Evolutionary conservation across 352 stramenopile species (phyloP), one percentile per base, ranked within the genome.

Genomic region (Phytopythium litorale): DNA sequence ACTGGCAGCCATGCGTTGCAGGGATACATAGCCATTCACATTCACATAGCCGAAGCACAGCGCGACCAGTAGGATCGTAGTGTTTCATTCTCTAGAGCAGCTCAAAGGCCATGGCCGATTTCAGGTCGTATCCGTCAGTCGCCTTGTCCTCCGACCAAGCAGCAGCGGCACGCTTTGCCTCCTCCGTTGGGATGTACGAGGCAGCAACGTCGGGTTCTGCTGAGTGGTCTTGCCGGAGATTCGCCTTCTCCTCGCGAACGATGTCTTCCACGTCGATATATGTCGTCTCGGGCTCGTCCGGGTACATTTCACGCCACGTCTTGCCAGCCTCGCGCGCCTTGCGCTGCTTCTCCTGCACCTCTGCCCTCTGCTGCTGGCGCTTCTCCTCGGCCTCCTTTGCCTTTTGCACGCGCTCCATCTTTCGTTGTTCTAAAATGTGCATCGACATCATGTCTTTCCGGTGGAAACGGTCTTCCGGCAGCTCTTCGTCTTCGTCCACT

Each of bases 391-490:
- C 67, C 42, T 92, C 80, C 19, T 88, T 72, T 7, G 67, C 67
- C 28, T 89, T 91, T 63, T 90, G 72, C 40, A 78, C 75, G 13
- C 75, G 74, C 54, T 92, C 85, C 43, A 71, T 37, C 37, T 72
- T 73, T 35, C 79, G 72, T 63, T 92, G 81, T 62, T 94, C 85
- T 28, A 94, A 67, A 70, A 89, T 90, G 58, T 91, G 84, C 83
- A 94, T 92, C 15, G 85, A 94, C 76, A 94, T 80, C 81, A 94
- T 90, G 62, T 94, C 81, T 48, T 85, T 84, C 48, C 77, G 78
- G 35, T 94, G 85, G 60, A 91, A 94, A 13, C 71, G 61, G n/a
- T 94, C 81, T 56, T 94, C 81, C 2, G 85, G 83, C 4, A 94
- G 75, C 55, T 92, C 81, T 65, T 89, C 81, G 30, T 92, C 81